Evolutionary conservation across 1,139 yeast species (phyloP).

Genomic region (Pichia sp.): DNA sequence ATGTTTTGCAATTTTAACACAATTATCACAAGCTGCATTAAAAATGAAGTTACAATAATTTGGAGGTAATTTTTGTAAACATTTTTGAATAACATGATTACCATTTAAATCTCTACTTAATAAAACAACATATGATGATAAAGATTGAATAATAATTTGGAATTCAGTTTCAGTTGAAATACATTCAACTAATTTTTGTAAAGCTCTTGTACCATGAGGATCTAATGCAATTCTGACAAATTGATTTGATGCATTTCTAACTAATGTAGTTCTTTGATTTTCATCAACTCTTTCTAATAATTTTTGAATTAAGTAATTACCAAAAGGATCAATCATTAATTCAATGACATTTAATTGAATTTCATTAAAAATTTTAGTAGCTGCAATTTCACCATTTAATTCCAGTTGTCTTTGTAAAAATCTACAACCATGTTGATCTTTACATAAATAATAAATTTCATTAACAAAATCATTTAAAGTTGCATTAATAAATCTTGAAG

Average conservation of each 20-base stretch:
- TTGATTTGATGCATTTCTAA: constrained; percentile 66
- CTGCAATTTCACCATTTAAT: constrained; percentile 37
- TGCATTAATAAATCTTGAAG: constrained; percentile 35
- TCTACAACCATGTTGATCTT: constrained; percentile 59
- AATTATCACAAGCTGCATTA: constrained; percentile 73
- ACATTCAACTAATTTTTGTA: constrained; percentile 80
- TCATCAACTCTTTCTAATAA: constrained; percentile 66
- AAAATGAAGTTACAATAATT: constrained; percentile 75
- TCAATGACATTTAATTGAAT: constrained; percentile 73
- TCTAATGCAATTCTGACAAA: constrained; percentile 67
- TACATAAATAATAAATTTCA: constrained; percentile 47
- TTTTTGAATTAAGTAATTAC: constrained; percentile 91
- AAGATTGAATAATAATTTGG: constrained; percentile 48
- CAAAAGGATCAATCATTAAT: constrained; percentile 93
- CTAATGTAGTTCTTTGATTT: constrained; percentile 64
- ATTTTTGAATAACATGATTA: constrained; percentile 92
- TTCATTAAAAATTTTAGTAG: constrained; percentile 70
- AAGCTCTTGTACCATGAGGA: constrained; percentile 93
- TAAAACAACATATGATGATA: constrained; percentile 69
- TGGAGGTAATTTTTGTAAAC: constrained; percentile 68
- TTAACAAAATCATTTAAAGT: constrained; percentile 49
- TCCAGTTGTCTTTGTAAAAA: constrained; percentile 54
- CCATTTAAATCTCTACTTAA: constrained; percentile 89
- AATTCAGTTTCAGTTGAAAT: constrained; percentile 53
- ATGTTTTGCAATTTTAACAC: constrained; percentile 84